A percentile compares a stretch with the other conserved stretches of the same genome.
phyloP scores from a whole-genome alignment of 2,329 filamentous ascomycete genomes.

The Exophiala xenobiotica region DNA sequence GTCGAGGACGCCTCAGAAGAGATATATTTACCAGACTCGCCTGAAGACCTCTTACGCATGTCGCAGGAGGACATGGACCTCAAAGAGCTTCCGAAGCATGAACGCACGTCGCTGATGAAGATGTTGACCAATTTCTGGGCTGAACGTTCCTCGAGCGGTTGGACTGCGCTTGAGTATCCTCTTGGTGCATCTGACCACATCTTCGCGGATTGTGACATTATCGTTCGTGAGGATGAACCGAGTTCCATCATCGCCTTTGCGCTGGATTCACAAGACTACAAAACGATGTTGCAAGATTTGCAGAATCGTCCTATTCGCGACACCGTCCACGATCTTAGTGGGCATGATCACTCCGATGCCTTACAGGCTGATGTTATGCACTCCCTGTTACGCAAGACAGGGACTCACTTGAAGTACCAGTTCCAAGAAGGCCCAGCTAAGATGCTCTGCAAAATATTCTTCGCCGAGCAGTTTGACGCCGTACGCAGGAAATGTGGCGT shows the following conservation, averaged over 20 bases:
- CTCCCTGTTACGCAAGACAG: conserved; percentile 77
- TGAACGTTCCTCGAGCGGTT: conserved; percentile 91
- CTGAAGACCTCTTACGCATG: conserved; percentile 52
- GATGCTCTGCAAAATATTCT: conserved; percentile 98
- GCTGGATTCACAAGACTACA: conserved; percentile 83
- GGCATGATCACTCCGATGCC: conserved; percentile 31
- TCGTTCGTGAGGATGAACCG: conserved; percentile 94
- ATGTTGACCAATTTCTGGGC: conserved; percentile 98
- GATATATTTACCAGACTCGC: conserved; percentile 56
- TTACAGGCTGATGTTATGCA: conserved; percentile 77
- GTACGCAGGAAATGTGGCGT: conserved; percentile 89
- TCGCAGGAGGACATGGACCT: conserved; percentile 57
- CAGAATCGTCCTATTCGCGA: conserved; percentile 30
- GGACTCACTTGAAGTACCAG: conserved; percentile 93
- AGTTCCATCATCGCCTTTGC: conserved; percentile 95
- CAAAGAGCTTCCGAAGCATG: conserved; percentile 83
- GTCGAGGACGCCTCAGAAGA: conserved; percentile 72
- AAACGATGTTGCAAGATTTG: conserved; percentile 65
- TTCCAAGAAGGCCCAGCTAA: conserved; percentile 91
- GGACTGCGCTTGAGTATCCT: conserved; percentile 89
- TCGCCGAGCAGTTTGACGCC: conserved; percentile 96
- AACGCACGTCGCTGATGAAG: conserved; percentile 90
- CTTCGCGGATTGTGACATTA: conserved; percentile 94
- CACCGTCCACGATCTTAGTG: conserved; percentile 35
- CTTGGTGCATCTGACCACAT: conserved; percentile 86